Base-by-base conservation (phyloP, 495 filamentous ascomycete genomes). In the Penicillium mononematosum region DNA sequence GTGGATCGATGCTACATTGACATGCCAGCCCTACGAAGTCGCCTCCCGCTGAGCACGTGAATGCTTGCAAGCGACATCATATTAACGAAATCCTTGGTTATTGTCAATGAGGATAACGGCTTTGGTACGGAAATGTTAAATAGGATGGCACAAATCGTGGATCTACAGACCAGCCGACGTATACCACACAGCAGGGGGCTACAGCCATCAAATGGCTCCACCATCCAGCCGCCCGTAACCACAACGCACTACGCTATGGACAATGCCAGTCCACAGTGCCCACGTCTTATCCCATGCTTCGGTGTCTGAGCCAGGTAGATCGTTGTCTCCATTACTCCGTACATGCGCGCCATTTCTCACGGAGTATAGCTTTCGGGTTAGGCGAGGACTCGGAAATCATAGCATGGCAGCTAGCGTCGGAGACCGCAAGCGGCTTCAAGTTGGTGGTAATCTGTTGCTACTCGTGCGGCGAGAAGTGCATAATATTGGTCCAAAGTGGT, bases 11-110 rank as follows among this genome's bases (percentile, higher is more conserved):
- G 46, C 24, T 56, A 58, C 22, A 20, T 17, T 43, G 12, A 43
- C 53, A 45, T 29, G 25, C 42, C 22, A 45, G 12, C 10, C 19
- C 53, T 48, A 64, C 44, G 62, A 48, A 51, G 59, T 75, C 77
- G 46, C 86, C 85, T 50, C 43, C 20, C 27, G 51, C 32, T 17
- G 45, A 52, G 48, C 50, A n/a, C 52, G 55, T 55, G 56, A 61
- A 36, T 63, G 34, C 32, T 9, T 25, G 46, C 68, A 64, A 31
- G 47, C 52, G 25, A 68, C 53, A 59, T 68, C 60, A 61, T 66
- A 65, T 54, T 64, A 55, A 43, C 60, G 52, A 50, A 57, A 64
- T 42, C 64, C 61, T 24, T 39, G 20, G 29, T 70, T 67, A 42
- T 65, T 58, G 54, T 60, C 50, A 12, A 56, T 53, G 22, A 67